Percentiles rank a stretch among this genome's conserved stretches.
These are phyloP conservation scores for Umbelopsis vinacea DNA, from an alignment of 192 early-diverging fungal genomes.

Conservation along the genomic window DNA sequence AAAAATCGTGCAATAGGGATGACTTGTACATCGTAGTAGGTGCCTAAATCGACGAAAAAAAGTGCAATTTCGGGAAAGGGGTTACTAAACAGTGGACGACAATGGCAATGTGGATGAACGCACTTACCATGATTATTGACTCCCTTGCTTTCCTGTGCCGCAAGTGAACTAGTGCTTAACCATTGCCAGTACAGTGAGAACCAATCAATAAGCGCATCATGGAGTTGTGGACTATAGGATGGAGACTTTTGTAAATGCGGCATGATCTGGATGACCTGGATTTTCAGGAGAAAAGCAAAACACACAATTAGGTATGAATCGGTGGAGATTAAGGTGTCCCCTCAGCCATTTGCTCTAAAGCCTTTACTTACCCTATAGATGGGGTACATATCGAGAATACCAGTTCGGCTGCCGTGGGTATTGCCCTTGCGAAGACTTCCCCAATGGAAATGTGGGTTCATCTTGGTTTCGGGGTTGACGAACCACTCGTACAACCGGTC, in stretches of 20 bases:
- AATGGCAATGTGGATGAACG: background rate
- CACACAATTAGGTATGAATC: too few relatives aligned
- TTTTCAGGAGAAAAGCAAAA: background rate
- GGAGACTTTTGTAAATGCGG: conserved; percentile 40
- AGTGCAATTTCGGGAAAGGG: too few relatives aligned
- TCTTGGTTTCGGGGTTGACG: conserved; percentile 56
- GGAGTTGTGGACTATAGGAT: conserved; percentile 33
- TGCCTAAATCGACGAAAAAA: conserved; percentile 16
- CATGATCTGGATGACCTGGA: conserved; percentile 41
- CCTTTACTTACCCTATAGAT: conserved; percentile 28
- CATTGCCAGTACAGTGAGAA: conserved; percentile 44
- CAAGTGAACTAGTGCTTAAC: conserved; percentile 40
- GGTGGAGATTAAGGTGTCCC: too few relatives aligned
- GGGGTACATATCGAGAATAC: conserved; percentile 50
- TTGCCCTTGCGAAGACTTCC: conserved; percentile 52
- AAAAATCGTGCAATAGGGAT: conserved; percentile 54
- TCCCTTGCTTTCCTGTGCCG: conserved; percentile 36
- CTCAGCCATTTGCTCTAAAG: too few relatives aligned
- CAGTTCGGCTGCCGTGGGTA: conserved; percentile 37
- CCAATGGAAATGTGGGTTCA: conserved; percentile 67
- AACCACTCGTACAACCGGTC: conserved; percentile 58
- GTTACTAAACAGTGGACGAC: too few relatives aligned
- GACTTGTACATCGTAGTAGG: conserved; percentile 60
- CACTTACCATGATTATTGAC: conserved; percentile 25
- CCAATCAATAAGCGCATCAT: conserved; percentile 39